Percentiles rank a stretch among this genome's conserved stretches.
Conservation (phyloP, 192 early-diverging fungal genomes). For the Coemansia sp. region DNA sequence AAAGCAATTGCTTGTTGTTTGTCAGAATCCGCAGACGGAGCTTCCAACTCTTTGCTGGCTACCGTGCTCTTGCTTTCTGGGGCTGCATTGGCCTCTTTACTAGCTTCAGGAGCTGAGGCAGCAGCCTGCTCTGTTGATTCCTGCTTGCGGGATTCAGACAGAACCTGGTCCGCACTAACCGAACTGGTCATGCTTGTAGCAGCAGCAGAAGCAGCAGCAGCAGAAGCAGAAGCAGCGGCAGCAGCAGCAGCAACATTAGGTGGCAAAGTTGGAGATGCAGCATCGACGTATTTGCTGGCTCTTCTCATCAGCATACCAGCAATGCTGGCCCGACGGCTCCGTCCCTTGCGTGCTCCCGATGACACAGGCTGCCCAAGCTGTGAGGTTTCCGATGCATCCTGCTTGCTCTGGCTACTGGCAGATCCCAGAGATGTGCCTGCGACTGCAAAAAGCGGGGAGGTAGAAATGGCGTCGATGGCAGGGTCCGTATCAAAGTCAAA, state of each 20-base stretch:
- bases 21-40: too few relatives aligned
- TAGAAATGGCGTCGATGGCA: constrained; percentile 25
- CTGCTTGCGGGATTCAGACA: too few relatives aligned
- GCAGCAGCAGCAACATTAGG: neutral
- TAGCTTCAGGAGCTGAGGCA: too few relatives aligned
- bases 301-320: constrained; percentile 36
- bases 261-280: neutral
- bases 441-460: constrained; percentile 28
- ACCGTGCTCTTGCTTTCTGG: too few relatives aligned
- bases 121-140: too few relatives aligned
- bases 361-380: neutral
- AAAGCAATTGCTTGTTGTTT: too few relatives aligned
- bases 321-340: constrained; percentile 34
- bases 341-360: constrained; percentile 10
- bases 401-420: too few relatives aligned
- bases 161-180: neutral
- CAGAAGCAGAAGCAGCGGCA: neutral
- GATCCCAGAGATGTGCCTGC: neutral
- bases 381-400: too few relatives aligned
- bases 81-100: too few relatives aligned
- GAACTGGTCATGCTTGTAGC: neutral
- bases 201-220: neutral
- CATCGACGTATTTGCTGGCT: constrained; percentile 18
- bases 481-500: constrained; percentile 43
- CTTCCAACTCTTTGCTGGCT: too few relatives aligned